Conservation (phyloP, 345 rosid species). For the Citrus mangshanensis region DNA sequence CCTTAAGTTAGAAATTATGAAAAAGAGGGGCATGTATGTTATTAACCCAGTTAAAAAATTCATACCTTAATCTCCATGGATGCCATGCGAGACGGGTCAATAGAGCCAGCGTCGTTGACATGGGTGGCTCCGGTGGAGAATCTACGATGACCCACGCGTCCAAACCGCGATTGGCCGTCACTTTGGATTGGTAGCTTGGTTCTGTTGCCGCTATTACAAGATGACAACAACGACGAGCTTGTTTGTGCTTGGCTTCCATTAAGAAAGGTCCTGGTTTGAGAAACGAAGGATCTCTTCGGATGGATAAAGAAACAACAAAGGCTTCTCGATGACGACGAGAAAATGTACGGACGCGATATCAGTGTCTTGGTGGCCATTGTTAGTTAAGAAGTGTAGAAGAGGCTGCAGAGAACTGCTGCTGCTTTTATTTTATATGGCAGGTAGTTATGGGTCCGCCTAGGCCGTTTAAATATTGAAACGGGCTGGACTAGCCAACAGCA, state of each 20-base stretch:
- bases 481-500: too few species aligned
- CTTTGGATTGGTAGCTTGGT: slow-evolving; percentile 20
- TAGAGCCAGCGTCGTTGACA: slow-evolving; percentile 79
- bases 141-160: slow-evolving; percentile 24
- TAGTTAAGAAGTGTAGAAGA: too few species aligned
- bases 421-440: too few species aligned
- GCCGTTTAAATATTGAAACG: too few species aligned
- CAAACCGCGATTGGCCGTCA: slow-evolving; percentile 27
- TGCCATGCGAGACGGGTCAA: slow-evolving; percentile 80
- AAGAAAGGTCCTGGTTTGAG: slow-evolving; percentile 9
- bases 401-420: not conserved
- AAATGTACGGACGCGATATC: slow-evolving; percentile 34
- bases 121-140: slow-evolving; percentile 56
- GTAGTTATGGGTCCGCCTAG: too few species aligned
- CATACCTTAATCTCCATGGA: slow-evolving; percentile 90
- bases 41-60: not conserved
- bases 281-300: slow-evolving; percentile 20
- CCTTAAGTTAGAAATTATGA: not conserved
- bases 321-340: slow-evolving; percentile 32
- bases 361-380: slow-evolving; percentile 41
- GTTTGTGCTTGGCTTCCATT: not conserved
- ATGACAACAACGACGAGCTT: slow-evolving; percentile 16
- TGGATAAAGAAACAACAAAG: slow-evolving; percentile 10
- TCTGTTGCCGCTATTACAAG: slow-evolving; percentile 9
- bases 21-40: not conserved